These are phyloP conservation scores for Aureobasidium zeae DNA, from an alignment of 2,329 filamentous ascomycete species.

Conservation along the genomic window DNA sequence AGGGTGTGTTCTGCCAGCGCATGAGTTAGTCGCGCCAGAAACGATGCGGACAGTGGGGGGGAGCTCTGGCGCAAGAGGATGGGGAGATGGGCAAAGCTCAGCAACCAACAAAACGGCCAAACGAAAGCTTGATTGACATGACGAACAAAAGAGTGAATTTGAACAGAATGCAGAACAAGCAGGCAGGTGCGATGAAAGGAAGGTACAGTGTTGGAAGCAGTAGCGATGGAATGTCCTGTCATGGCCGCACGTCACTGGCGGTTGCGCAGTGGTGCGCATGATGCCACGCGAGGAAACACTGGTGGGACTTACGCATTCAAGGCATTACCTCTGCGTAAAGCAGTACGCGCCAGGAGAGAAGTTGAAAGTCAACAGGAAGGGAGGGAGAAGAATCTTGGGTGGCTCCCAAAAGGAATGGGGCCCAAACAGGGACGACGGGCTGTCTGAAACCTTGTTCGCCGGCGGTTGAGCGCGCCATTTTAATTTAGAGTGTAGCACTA, in stretches of 20 bases:
- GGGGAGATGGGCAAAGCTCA: slow-evolving; percentile 3
- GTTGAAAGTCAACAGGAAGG: slow-evolving; percentile 3
- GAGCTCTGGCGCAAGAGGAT: too few species aligned
- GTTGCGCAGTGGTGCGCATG: background rate
- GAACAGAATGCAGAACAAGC: background rate
- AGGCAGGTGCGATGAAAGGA: too few species aligned
- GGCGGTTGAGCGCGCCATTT: background rate
- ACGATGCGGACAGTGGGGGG: background rate
- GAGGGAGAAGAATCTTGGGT: background rate
- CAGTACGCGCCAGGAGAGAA: background rate
- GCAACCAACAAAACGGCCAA: slow-evolving; percentile 11
- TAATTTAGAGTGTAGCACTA: slow-evolving; percentile 2
- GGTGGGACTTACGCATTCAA: slow-evolving; percentile 14
- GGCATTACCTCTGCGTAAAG: slow-evolving; percentile 1
- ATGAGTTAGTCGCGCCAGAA: slow-evolving; percentile 7
- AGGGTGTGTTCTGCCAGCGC: slow-evolving; percentile 1
- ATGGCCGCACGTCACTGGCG: slow-evolving; percentile 6
- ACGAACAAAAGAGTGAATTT: background rate
- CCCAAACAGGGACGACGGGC: background rate
- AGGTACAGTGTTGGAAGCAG: too few species aligned
- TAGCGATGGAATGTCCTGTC: background rate
- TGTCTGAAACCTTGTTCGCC: background rate
- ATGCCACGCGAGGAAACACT: background rate
- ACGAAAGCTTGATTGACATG: background rate
- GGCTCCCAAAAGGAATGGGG: background rate